A percentile compares a stretch with the other conserved stretches of the same genome.
phyloP scores from a whole-genome alignment of 2,329 filamentous ascomycete species.

The Geosmithia flava region DNA sequence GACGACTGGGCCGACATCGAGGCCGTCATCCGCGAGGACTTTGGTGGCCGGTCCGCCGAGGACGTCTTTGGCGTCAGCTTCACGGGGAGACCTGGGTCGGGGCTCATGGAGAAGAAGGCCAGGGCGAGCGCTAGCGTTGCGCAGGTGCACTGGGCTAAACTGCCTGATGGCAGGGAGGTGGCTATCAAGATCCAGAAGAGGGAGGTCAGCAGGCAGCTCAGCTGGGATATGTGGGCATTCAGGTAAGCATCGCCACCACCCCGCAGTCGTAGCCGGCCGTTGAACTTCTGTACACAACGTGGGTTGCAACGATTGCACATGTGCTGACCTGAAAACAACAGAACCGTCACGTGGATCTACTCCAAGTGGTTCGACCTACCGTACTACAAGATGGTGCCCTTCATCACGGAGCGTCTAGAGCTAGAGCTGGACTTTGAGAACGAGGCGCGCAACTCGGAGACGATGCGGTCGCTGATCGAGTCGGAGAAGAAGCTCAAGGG shows the following conservation, averaged over 20 bases:
- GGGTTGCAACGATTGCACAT: no score
- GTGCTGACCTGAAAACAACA: no score
- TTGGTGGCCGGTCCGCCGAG: slow-evolving; percentile 63
- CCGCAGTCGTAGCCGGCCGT: no score
- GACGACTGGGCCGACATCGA: slow-evolving; percentile 80
- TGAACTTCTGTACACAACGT: no score
- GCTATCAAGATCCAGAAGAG: slow-evolving; percentile 95
- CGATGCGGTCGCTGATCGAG: slow-evolving; percentile 67
- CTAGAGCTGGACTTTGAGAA: slow-evolving; percentile 92
- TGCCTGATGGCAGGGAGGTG: slow-evolving; percentile 80
- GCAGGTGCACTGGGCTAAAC: slow-evolving; percentile 87
- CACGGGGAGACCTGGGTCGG: slow-evolving; percentile 52
- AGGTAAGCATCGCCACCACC: slow-evolving; percentile 34
- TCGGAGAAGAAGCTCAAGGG: slow-evolving; percentile 63
- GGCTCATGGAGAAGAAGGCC: slow-evolving; percentile 48
- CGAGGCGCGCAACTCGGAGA: slow-evolving; percentile 78
- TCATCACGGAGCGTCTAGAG: slow-evolving; percentile 81
- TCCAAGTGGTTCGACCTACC: slow-evolving; percentile 88
- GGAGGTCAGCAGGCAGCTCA: slow-evolving; percentile 82
- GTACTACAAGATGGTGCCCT: slow-evolving; percentile 80
- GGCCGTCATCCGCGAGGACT: slow-evolving; percentile 76
- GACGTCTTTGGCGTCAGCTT: slow-evolving; percentile 91
- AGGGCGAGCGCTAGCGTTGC: slow-evolving; percentile 82
- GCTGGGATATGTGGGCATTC: slow-evolving; percentile 94
- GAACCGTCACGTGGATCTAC: slow-evolving; percentile 70